Evolutionary conservation across 345 rosid genomes (phyloP).

Genomic region (Eucalyptus erythrocorys): DNA sequence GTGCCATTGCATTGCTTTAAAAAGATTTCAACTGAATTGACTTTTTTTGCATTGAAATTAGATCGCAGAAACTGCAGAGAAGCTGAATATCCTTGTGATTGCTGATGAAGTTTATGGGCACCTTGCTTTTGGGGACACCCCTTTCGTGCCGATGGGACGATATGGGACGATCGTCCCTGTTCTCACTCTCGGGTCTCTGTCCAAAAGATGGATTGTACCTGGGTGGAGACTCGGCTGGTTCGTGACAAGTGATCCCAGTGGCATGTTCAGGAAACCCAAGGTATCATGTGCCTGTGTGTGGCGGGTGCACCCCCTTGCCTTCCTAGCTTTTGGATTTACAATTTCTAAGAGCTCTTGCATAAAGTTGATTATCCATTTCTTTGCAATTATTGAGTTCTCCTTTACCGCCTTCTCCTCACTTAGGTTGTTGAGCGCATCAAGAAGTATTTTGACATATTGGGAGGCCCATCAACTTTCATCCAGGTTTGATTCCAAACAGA

Average conservation of each 20-base stretch:
- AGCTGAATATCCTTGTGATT: conserved; percentile 53
- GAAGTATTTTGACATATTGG: conserved; percentile 88
- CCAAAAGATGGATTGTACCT: conserved; percentile 97
- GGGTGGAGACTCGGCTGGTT: conserved; percentile 99
- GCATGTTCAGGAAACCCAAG: conserved; percentile 69
- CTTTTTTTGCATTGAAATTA: conserved; percentile 9
- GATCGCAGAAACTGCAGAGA: conserved; percentile 80
- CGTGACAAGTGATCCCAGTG: conserved; percentile 66
- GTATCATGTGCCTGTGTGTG: conserved; percentile 1
- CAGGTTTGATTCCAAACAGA: conserved; percentile 35
- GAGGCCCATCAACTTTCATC: conserved; percentile 94
- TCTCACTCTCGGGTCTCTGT: conserved; percentile 82
- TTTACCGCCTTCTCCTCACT: background rate
- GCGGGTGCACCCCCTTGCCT: background rate
- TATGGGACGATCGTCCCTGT: conserved; percentile 79
- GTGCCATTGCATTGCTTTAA: background rate
- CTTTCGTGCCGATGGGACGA: conserved; percentile 85
- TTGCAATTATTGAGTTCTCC: background rate
- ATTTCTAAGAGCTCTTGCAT: background rate
- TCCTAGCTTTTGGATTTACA: background rate
- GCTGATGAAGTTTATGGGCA: conserved; percentile 99
- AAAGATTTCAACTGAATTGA: background rate
- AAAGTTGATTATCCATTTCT: no score
- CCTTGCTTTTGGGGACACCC: conserved; percentile 65
- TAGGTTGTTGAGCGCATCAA: conserved; percentile 71